Base-by-base conservation (phyloP, 371 early-diverging fungal species). In the Phascolomyces articulosus region DNA sequence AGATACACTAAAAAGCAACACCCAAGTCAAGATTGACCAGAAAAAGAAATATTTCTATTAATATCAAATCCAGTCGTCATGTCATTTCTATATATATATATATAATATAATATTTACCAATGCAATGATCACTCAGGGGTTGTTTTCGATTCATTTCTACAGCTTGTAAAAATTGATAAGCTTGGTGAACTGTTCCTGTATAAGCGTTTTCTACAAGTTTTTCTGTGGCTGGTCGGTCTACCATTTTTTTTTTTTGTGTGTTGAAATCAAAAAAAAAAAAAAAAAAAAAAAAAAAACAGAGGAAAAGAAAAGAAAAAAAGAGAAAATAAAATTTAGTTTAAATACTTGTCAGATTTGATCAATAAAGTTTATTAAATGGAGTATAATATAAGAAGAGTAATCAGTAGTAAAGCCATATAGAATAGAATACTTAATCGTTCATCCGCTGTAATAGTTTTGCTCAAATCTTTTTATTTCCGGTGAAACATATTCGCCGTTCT, bases 101-200 rank as follows among this genome's bases (percentile, higher is more conserved):
- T 10, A 47, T 6, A 3, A 47, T 47, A 47, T 34, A 9, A 34
- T n/a, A 23, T 4, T 31, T 40, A 57, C 57, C 57, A 21, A 57
- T 38, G 38, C 57, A 57, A 23, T 21, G 40, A 28, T 57, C 40
- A 23, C 40, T 57, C 21, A 57, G 57, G 1, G 40, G 57, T 40
- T 57, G 40, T 57, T 40, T 13, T 1, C 57, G 57, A 38, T 57
- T 57, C 57, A 57, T 57, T 40, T 40, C 40, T 13, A 57, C 40
- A 9, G 57, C 57, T 18, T 57, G 40, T 29, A 57, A 29, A 23
- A 57, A 57, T 18, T 38, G 57, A 24, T 57, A 57, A 0, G 57
- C 57, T 40, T 57, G 57, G 11, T 31, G 40, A 11, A 57, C 40
- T 7, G 57, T 38, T 18, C 57, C 57, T 38, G 20, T 40, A 23